Evolutionary conservation across 257 asterid species (phyloP).

Genomic region (Coffea canephora): DNA sequence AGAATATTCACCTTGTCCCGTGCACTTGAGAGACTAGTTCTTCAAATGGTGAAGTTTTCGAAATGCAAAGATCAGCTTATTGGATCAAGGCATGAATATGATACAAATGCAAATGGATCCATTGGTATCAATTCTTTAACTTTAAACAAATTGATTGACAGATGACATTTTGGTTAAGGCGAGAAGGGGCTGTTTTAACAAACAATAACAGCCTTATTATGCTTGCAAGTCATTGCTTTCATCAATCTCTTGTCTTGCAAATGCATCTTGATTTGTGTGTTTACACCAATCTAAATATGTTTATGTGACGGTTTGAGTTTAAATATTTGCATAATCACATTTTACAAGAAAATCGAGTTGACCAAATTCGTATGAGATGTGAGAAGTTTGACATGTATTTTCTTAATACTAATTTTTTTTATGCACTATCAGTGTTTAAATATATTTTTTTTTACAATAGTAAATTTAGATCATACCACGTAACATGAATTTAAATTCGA

Average conservation of each 20-base stretch:
- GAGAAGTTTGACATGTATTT: too few relatives aligned
- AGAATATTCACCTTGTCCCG: not conserved
- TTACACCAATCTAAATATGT: not conserved
- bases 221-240: constrained; percentile 2
- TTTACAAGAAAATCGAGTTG: not conserved
- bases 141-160: not conserved
- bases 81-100: not conserved
- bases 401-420: too few relatives aligned
- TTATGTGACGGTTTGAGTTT: too few relatives aligned
- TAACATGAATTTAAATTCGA: too few relatives aligned
- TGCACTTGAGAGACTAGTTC: not conserved
- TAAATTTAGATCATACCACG: too few relatives aligned
- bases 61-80: not conserved
- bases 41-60: not conserved
- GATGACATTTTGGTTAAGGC: not conserved
- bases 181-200: not conserved
- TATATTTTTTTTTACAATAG: too few relatives aligned
- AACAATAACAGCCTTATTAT: not conserved
- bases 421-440: too few relatives aligned
- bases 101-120: not conserved
- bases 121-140: not conserved
- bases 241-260: not conserved
- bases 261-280: not conserved
- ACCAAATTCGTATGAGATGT: not conserved
- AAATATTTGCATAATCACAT: too few relatives aligned